Evolutionary conservation across 352 stramenopile species (phyloP), one percentile per base, ranked within the genome.

Genomic region (Globisporangium cylindrosporum): DNA sequence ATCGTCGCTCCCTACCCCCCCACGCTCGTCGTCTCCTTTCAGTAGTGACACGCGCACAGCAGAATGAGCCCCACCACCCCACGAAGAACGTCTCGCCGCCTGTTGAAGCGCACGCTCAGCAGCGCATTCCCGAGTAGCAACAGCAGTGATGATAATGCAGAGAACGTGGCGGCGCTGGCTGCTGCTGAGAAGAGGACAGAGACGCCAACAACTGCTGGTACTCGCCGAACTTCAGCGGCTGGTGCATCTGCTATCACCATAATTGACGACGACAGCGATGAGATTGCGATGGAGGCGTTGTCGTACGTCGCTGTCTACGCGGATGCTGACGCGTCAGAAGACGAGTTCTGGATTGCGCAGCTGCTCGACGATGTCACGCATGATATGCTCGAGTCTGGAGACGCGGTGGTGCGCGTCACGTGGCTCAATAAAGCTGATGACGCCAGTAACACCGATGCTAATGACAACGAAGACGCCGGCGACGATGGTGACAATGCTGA

Each of bases 351-450:
- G 81, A 61, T 94, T 48, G 86, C 82, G 0, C 73, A 94, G 71
- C 69, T 94, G 66, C 80, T 78, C 34, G 86, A 94, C 73, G 86
- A 94, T 65, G 83, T 92, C 58, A 91, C 82, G n/a, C 73, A 89
- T 57, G 74, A 82, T 60, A 94, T 94, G 84, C 62, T 92, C n/a
- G 71, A 74, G 4, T 60, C 67, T 20, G 79, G 74, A 18, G 70
- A 86, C 60, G 73, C 71, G 0, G 59, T 61, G 18, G 84, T 94
- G 57, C 84, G 76, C 57, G 68, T 90, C 7, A 82, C 78, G 36
- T 94, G 85, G 82, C 76, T 92, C 38, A 84, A 91, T 63, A 32
- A 32, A 32, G 27, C 27, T 32, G 27, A 32, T 4, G 27, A 7
- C 27, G 27, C 27, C 27, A 32, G 18, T 29, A 22, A 32, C 49